Evolutionary conservation across 805 yeast genomes (phyloP).

Genomic region (Myxozyma udenii): DNA sequence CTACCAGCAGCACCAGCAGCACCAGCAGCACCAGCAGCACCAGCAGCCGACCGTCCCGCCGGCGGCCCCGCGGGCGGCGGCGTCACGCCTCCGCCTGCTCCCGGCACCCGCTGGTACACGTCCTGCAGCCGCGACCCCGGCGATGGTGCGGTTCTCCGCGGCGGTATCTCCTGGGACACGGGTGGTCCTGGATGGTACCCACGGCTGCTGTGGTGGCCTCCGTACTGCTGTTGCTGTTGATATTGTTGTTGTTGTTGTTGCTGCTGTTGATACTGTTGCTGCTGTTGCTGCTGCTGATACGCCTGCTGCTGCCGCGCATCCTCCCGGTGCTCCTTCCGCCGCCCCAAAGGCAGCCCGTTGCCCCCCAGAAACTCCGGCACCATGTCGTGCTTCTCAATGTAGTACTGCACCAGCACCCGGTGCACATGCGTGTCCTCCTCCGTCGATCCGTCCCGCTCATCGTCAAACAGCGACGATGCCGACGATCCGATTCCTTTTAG

Average conservation of each 20-base stretch:
- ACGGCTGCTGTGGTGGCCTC: neutral
- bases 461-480: constrained; percentile 10
- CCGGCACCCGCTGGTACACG: constrained; percentile 19
- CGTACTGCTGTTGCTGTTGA: neutral
- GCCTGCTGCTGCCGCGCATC: neutral
- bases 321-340: neutral
- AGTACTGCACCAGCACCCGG: constrained; percentile 21
- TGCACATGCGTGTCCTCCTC: constrained; percentile 28
- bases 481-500: constrained; percentile 17
- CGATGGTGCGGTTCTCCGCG: neutral
- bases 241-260: neutral
- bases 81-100: no score
- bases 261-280: neutral
- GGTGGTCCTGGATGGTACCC: neutral
- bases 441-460: constrained; percentile 24
- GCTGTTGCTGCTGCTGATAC: neutral
- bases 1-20: no score
- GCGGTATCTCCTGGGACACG: neutral
- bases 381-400: constrained; percentile 10
- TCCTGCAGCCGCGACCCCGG: constrained; percentile 24
- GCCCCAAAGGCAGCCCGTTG: constrained; percentile 6
- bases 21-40: no score
- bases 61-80: no score
- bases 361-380: constrained; percentile 27
- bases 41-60: no score